Evolutionary conservation across 768 basidiomycete genomes (phyloP), one percentile per base, ranked within the genome.

Genomic region (Mycena metata): DNA sequence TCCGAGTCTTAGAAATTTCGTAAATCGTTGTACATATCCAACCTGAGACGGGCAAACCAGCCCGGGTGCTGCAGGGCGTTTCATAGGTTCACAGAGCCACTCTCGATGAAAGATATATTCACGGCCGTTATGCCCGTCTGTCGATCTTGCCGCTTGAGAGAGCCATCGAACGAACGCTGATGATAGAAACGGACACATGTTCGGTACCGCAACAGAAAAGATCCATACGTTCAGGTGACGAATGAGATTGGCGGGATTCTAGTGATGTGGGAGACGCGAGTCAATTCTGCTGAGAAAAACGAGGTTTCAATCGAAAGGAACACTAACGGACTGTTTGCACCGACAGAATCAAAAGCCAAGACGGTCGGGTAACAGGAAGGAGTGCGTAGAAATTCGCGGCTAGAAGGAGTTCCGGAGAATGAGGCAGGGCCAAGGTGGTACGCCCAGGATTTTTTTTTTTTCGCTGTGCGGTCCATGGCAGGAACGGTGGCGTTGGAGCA

Each of bases 191-290:
- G 12, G 33, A 42, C 5, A 17, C n/a, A 26, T 17, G 51, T 63
- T 17, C 61, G 52, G 61, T 5, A 39, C 45, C 54, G 54, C 30
- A 15, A 54, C 33, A 17, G n/a, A 60, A 46, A 11, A 21, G 55
- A 11, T 43, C 43, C 62, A 39, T 2, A 8, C 24, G 39, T 19
- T 23, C 30, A 8, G 21, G 24, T 19, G 52, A 24, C 64, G 51
- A 66, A 66, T 66, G 49, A 45, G 19, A 59, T 43, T 9, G 19
- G 33, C 21, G 41, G 15, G 24, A 58, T 65, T 65, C 47, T 51
- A 49, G 46, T 55, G 41, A 9, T 13, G 23, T 15, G 46, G 58
- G 19, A 26, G 26, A 54, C 13, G 61, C 52, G 61, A 52, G 61
- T 8, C 19, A 35, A 47, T 64, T 8, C 36, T 41, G 52, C 62